phyloP scores from a whole-genome alignment of 352 stramenopile genomes.

The Globisporangium nunn region DNA sequence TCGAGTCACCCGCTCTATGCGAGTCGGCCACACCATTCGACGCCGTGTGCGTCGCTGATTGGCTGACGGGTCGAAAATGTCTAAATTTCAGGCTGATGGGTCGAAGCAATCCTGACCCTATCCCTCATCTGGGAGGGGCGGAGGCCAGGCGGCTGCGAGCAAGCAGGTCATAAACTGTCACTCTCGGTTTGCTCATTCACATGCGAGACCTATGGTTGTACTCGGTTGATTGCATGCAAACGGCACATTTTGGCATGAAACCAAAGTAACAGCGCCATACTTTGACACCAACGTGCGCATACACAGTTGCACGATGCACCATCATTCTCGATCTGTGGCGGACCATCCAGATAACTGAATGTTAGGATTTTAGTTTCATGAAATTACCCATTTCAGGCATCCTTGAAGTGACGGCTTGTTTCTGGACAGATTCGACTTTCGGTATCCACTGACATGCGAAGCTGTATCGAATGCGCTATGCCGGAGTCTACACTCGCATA shows the following conservation, averaged over 20 bases:
- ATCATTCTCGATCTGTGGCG: neutral
- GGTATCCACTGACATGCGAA: no score
- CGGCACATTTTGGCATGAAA: no score
- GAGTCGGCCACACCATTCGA: neutral
- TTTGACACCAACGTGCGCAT: no score
- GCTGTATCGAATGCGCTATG: neutral
- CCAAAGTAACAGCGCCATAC: no score
- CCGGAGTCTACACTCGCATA: neutral
- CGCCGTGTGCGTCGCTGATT: conserved; percentile 9
- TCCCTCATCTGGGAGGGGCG: neutral
- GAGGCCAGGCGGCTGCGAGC: no score
- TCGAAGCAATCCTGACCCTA: neutral
- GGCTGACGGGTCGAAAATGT: neutral
- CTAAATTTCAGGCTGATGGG: neutral
- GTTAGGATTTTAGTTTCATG: neutral
- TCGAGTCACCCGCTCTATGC: neutral
- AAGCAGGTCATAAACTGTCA: neutral
- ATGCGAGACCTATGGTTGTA: neutral
- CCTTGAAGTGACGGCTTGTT: neutral
- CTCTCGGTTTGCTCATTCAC: neutral
- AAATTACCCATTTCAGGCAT: neutral
- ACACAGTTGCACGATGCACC: neutral
- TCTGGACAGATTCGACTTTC: neutral
- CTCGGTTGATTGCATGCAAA: no score
- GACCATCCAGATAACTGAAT: neutral